Evolutionary conservation across 192 early-diverging fungal species (phyloP), one percentile per base, ranked within the genome.

Genomic region (Chytriomyces confervae): DNA sequence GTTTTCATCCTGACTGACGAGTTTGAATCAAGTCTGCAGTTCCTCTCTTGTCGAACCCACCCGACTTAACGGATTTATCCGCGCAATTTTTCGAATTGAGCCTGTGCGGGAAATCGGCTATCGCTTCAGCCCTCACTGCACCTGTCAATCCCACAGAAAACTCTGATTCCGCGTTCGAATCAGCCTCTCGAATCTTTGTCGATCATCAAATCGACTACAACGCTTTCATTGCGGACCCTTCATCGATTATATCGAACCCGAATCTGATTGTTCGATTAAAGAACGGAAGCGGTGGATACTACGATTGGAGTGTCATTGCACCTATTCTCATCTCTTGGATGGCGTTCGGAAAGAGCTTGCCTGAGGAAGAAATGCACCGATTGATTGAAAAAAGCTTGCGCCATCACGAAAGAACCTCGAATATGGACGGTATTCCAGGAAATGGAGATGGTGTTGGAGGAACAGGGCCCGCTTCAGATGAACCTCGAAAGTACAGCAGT

Each of bases 241-340:
- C 83, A 13, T 16, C 53, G 1, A 3, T 92, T 43, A 57, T 93
- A 2, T 82, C 75, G 65, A 85, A 92, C 66, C 79, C 88, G 29
- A 66, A 76, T 20, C 80, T 92, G 1, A 83, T 92, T 9, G 75
- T 90, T 48, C 84, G 84, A 43, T 86, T 91, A 66, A 36, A 36
- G 2, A 36, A 36, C 29, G 29, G 29, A 36, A 79, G 90, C 51
- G 84, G 86, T 43, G 72, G 84, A 10, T 94, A 93, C 76, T 91
- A 89, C 66, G 82, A 86, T 65, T 89, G 92, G 90, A 50, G 76
- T 11, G 76, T 84, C 5, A 89, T 91, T 10, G 87, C 83, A 10
- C 92, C 93, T 23, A 80, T 91, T 43, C 75, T 95, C 24, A 77
- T 85, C 3, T 84, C 90, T 8, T 78, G 88, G 8, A 75, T 90